These are phyloP conservation scores for Vigna unguiculata DNA, from an alignment of 306 rosid genomes.

Conservation along the genomic window DNA sequence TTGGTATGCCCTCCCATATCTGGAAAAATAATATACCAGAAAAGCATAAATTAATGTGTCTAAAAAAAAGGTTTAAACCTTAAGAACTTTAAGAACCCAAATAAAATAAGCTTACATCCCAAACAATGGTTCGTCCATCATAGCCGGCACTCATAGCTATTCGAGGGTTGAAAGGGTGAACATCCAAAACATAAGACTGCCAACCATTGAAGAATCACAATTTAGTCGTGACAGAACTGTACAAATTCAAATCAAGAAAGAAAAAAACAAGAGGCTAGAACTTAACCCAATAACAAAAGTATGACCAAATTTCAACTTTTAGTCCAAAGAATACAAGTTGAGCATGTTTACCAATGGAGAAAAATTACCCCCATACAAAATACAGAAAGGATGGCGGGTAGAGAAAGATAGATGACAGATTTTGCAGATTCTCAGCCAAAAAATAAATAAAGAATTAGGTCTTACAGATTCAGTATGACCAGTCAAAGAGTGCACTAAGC, in stretches of 20 bases:
- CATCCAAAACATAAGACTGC: slow-evolving; percentile 94
- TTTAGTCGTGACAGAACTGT: slow-evolving; percentile 44
- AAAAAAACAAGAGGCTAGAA: slow-evolving; percentile 21
- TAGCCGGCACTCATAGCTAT: slow-evolving; percentile 98
- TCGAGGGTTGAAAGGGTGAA: slow-evolving; percentile 96
- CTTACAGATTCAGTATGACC: slow-evolving; percentile 87
- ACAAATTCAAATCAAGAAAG: slow-evolving; percentile 32
- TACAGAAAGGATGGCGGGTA: background rate
- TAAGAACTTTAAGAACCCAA: slow-evolving; percentile 28
- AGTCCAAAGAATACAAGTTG: background rate
- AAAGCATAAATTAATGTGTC: slow-evolving; percentile 37
- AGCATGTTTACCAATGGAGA: slow-evolving; percentile 6
- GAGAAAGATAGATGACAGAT: background rate
- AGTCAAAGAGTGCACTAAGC: slow-evolving; percentile 91
- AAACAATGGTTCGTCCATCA: slow-evolving; percentile 86
- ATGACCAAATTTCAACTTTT: slow-evolving; percentile 27
- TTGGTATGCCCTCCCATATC: slow-evolving; percentile 94
- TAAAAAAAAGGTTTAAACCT: slow-evolving; percentile 29
- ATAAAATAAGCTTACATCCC: slow-evolving; percentile 79
- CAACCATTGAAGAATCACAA: slow-evolving; percentile 49
- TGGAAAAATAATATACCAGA: slow-evolving; percentile 54
- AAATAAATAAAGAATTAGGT: background rate
- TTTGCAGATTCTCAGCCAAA: slow-evolving; percentile 59
- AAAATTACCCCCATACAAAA: slow-evolving; percentile 30
- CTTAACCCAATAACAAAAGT: slow-evolving; percentile 26